Evolutionary conservation across 1,284 basidiomycete species (phyloP).

Genomic region (Malassezia restricta): DNA sequence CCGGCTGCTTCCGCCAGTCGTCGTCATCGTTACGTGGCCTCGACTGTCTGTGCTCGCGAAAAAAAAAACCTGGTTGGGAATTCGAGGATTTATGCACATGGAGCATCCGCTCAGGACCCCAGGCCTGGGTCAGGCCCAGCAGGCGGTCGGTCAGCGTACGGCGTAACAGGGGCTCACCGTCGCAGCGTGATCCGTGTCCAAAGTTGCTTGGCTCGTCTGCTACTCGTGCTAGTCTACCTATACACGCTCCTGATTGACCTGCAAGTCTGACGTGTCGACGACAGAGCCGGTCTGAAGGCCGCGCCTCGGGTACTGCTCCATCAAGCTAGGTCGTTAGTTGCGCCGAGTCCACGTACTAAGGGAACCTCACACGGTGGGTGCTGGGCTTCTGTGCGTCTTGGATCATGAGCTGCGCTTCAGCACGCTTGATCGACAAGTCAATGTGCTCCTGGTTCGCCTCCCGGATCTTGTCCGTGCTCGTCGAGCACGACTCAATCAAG

Average conservation of each 20-base stretch:
- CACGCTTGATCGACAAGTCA: conserved; percentile 10
- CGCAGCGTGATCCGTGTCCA: no score
- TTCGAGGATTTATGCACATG: not conserved
- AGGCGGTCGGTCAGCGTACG: no score
- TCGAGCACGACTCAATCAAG: conserved; percentile 2
- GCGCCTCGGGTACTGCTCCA: conserved; percentile 15
- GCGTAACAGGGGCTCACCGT: no score
- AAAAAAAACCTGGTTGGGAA: not conserved
- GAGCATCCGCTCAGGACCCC: no score
- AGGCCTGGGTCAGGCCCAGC: no score
- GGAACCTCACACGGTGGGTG: conserved; percentile 11
- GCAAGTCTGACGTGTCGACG: conserved; percentile 7
- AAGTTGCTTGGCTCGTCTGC: no score
- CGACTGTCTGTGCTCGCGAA: conserved; percentile 9
- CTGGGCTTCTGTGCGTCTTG: conserved; percentile 15
- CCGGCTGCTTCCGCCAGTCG: not conserved
- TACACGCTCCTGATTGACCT: conserved; percentile 13
- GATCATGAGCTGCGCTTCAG: conserved; percentile 14
- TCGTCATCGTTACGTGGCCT: not conserved
- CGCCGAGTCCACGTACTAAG: conserved; percentile 5
- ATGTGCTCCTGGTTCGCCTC: conserved; percentile 11
- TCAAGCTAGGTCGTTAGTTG: conserved; percentile 4
- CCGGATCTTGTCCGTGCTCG: not conserved
- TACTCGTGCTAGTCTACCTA: not conserved
- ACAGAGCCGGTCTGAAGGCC: conserved; percentile 6